Evolutionary conservation across 805 yeast species (phyloP).

Genomic region (Suhomyces sp.): DNA sequence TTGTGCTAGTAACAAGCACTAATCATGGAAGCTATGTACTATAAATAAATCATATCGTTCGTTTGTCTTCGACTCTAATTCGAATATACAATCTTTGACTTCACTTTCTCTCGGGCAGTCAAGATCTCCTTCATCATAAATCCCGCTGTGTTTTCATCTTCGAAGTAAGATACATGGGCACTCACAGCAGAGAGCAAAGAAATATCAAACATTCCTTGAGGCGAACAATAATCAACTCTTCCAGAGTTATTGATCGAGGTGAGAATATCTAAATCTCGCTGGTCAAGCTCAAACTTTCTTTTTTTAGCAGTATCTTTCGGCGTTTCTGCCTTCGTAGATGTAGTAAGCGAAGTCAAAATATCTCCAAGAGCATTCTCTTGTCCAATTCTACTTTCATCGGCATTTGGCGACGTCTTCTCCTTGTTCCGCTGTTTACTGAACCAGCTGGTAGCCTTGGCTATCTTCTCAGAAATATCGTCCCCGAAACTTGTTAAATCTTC

Average conservation of each 20-base stretch:
- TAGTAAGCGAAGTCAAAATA: conserved; percentile 29
- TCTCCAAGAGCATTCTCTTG: conserved; percentile 44
- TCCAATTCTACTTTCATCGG: conserved; percentile 15
- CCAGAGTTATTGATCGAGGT: conserved; percentile 64
- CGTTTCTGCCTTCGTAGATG: conserved; percentile 17
- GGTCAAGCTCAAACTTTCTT: conserved; percentile 26
- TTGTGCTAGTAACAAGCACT: too few species aligned
- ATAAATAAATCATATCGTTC: too few species aligned
- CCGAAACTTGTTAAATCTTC: conserved; percentile 42
- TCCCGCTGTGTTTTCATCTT: conserved; percentile 79
- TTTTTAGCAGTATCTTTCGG: conserved; percentile 16
- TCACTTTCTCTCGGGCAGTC: conserved; percentile 19
- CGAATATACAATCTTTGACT: conserved; percentile 29
- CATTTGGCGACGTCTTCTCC: conserved; percentile 4
- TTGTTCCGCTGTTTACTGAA: conserved; percentile 12
- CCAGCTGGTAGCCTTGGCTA: conserved; percentile 41
- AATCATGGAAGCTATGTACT: too few species aligned
- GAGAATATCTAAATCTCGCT: conserved; percentile 35
- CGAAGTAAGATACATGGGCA: conserved; percentile 88
- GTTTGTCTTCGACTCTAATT: too few species aligned
- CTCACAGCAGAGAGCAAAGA: conserved; percentile 78
- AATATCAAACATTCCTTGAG: conserved; percentile 76
- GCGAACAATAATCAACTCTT: conserved; percentile 76
- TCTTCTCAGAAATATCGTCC: conserved; percentile 36
- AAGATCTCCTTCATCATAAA: conserved; percentile 66